phyloP scores from a whole-genome alignment of 352 stramenopile species.

The Phytophthora parvispora region DNA sequence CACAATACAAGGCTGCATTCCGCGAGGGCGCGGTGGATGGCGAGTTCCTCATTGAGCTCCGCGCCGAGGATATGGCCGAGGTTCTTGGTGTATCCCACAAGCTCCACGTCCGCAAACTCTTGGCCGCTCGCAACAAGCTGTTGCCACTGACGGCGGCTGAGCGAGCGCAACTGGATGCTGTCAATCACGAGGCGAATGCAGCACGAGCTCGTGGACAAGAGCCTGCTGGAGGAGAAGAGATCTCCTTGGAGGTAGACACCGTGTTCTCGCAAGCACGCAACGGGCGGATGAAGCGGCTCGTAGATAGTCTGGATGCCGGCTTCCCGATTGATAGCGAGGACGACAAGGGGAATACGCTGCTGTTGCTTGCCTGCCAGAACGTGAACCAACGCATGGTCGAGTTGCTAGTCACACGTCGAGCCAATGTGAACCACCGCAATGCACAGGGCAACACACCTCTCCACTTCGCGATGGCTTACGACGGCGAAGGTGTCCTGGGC shows the following conservation, averaged over 20 bases:
- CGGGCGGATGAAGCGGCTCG: slow-evolving; percentile 89
- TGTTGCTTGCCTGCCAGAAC: slow-evolving; percentile 93
- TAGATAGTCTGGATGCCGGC: slow-evolving; percentile 91
- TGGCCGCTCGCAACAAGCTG: slow-evolving; percentile 90
- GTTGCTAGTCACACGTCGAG: slow-evolving; percentile 84
- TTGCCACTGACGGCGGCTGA: slow-evolving; percentile 86
- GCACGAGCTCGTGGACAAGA: slow-evolving; percentile 40
- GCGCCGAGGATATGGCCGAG: slow-evolving; percentile 92
- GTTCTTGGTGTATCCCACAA: slow-evolving; percentile 93
- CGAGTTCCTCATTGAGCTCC: slow-evolving; percentile 93
- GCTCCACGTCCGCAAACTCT: slow-evolving; percentile 93
- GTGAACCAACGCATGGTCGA: slow-evolving; percentile 92
- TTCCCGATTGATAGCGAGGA: slow-evolving; percentile 93
- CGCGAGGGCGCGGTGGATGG: slow-evolving; percentile 92
- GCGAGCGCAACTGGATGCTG: slow-evolving; percentile 70
- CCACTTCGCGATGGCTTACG: slow-evolving; percentile 96
- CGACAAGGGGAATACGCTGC: slow-evolving; percentile 94
- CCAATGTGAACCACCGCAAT: slow-evolving; percentile 95
- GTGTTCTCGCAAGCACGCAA: slow-evolving; percentile 94
- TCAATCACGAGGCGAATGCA: slow-evolving; percentile 63
- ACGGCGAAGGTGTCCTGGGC: slow-evolving; percentile 88
- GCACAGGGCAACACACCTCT: slow-evolving; percentile 93
- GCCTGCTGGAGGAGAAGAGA: slow-evolving; percentile 19
- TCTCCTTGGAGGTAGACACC: slow-evolving; percentile 65
- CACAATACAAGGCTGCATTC: slow-evolving; percentile 94